Conservation (phyloP, 2,329 filamentous ascomycete genomes). For the Colletotrichum sp. region DNA sequence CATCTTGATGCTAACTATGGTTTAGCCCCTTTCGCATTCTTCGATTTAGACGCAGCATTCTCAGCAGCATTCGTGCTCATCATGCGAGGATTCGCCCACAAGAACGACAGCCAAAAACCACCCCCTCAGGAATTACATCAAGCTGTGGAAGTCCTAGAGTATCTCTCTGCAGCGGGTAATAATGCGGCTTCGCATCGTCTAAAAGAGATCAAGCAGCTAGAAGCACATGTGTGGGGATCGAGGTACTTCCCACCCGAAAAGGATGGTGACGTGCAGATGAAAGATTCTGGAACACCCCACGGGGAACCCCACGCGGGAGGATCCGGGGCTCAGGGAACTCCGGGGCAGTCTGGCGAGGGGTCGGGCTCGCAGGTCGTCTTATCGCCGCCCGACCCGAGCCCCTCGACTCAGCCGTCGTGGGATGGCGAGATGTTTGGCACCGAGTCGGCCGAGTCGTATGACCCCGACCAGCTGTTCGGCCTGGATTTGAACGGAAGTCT, state of each 20-base stretch:
- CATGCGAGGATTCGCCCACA: constrained; percentile 31
- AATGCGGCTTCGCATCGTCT: constrained; percentile 27
- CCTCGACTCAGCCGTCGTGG: constrained; percentile 11
- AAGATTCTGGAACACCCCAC: constrained; percentile 22
- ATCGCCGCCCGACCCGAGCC: constrained; percentile 10
- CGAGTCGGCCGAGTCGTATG: constrained; percentile 4
- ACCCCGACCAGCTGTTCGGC: constrained; percentile 12
- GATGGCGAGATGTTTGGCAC: constrained; percentile 17
- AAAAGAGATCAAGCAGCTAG: constrained; percentile 30
- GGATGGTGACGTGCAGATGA: constrained; percentile 15
- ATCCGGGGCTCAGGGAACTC: not conserved
- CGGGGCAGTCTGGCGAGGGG: not conserved
- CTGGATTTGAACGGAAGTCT: constrained; percentile 24
- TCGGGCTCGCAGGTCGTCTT: not conserved
- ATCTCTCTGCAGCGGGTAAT: constrained; percentile 28
- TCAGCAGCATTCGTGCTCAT: constrained; percentile 31
- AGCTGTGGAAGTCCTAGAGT: constrained; percentile 26
- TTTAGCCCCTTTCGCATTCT: constrained; percentile 29
- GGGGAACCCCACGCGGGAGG: not conserved
- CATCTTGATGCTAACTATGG: not conserved
- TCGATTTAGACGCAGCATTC: constrained; percentile 32
- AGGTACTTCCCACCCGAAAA: constrained; percentile 19
- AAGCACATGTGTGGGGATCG: constrained; percentile 28
- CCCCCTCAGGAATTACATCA: constrained; percentile 28
- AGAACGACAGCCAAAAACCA: constrained; percentile 22